Evolutionary conservation across 1,139 yeast genomes (phyloP), one percentile per base, ranked within the genome.

Genomic region (Geotrichum aggregatum): DNA sequence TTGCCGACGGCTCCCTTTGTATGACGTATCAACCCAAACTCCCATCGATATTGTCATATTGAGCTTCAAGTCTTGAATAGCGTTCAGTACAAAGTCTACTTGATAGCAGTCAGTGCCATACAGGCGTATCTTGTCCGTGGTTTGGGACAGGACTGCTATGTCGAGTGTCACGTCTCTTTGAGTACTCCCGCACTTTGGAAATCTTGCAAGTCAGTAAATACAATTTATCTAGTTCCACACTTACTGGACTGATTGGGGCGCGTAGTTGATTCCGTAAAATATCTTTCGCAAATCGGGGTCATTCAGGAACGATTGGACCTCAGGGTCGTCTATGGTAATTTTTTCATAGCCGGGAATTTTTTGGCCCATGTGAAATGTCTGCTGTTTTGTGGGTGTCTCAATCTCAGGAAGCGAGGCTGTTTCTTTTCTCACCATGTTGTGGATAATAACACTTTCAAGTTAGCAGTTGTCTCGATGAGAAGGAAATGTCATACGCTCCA

Each of bases 101-200:
- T 83, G 88, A 42, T 75, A 66, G 59, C 91, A 84, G 56, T 82
- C 86, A 57, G 82, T 77, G 0, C 87, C 85, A 60, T 80, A 82
- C 5, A 80, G 74, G 58, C 84, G 71, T 11, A 84, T 64, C 56
- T 80, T 75, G 1, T 75, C 72, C 0, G 91, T 83, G 0, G 83
- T 72, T 40, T 75, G 79, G 0, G 88, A 79, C 16, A 84, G 57
- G 5, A 76, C 64, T 0, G 80, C 80, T 40, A 84, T 60, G 60
- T 84, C 91, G 22, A 76, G 63, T 49, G 78, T 60, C 0, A 81
- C 78, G 3, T 80, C 83, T 50, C 77, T 66, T 50, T 68, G 65
- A 0, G 71, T 70, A 1, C 70, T 69, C 0, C 80, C 83, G 69
- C 88, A 83, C 5, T 19, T 21, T 14, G 56, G 49, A 34, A 34